Evolutionary conservation across 441 rosid genomes (phyloP).

Genomic region (Aleurites moluccanus): DNA sequence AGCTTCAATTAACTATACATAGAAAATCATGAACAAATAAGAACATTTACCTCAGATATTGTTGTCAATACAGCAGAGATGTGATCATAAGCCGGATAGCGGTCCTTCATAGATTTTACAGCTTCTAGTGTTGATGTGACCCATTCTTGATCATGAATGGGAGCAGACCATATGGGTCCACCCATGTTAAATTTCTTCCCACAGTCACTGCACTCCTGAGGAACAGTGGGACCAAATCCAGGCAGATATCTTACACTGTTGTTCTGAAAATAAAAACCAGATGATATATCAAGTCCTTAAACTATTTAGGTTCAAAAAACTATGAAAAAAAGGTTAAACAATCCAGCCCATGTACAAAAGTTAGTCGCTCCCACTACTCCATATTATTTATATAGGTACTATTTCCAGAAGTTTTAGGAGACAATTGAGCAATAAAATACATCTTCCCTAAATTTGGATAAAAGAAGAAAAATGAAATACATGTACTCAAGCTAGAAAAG

Average conservation of each 20-base stretch:
- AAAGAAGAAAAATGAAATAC: no score
- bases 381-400: background rate
- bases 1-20: background rate
- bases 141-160: slow-evolving; percentile 95
- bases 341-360: background rate
- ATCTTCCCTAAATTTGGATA: background rate
- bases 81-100: slow-evolving; percentile 87
- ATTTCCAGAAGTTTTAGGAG: background rate
- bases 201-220: slow-evolving; percentile 85
- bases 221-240: slow-evolving; percentile 89
- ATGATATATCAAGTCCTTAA: slow-evolving; percentile 7
- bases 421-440: background rate
- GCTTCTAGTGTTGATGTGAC: slow-evolving; percentile 58
- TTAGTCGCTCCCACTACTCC: background rate
- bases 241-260: slow-evolving; percentile 84
- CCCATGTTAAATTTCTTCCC: slow-evolving; percentile 97
- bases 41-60: slow-evolving; percentile 64
- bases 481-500: background rate
- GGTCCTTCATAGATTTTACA: slow-evolving; percentile 68
- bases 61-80: slow-evolving; percentile 85
- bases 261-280: slow-evolving; percentile 45
- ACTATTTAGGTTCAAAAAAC: slow-evolving; percentile 2
- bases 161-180: slow-evolving; percentile 99
- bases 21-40: background rate
- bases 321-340: background rate